These are phyloP conservation scores for Tilletia caries DNA, from an alignment of 1,284 basidiomycete genomes.

Conservation along the genomic window DNA sequence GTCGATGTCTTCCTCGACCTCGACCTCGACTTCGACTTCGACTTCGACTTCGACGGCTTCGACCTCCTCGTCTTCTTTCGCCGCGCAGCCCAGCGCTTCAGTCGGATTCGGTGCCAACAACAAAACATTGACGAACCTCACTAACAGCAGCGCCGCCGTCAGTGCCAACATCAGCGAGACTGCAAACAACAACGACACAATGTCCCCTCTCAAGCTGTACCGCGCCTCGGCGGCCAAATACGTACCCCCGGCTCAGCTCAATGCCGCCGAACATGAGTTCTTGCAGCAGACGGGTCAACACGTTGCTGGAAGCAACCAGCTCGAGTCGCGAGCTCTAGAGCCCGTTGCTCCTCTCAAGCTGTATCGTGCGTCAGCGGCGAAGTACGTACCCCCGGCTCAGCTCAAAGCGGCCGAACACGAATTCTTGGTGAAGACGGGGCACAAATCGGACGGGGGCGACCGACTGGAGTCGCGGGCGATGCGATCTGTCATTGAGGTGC, in stretches of 20 bases:
- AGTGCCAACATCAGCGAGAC: too few species aligned
- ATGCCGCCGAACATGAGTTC: not conserved
- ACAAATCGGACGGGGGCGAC: not conserved
- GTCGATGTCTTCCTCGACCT: not conserved
- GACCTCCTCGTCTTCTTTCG: not conserved
- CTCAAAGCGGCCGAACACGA: not conserved
- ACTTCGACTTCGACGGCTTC: not conserved
- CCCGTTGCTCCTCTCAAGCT: not conserved
- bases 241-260: not conserved
- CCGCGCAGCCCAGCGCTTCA: not conserved
- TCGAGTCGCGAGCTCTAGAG: too few species aligned
- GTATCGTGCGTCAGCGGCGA: slow-evolving; percentile 4
- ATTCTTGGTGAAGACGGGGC: not conserved
- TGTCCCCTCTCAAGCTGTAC: not conserved
- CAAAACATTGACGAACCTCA: too few species aligned
- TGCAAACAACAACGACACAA: too few species aligned
- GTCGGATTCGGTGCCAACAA: not conserved
- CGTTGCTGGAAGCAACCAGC: too few species aligned
- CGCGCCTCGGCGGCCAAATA: slow-evolving; percentile 10
- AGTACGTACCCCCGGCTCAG: not conserved
- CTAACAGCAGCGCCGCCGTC: too few species aligned
- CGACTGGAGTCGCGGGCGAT: not conserved
- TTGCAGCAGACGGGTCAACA: not conserved
- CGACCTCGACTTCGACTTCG: not conserved
- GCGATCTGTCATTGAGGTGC: not conserved